Evolutionary conservation across 2,329 filamentous ascomycete species (phyloP).

Genomic region (Exophiala lecanii-corni): DNA sequence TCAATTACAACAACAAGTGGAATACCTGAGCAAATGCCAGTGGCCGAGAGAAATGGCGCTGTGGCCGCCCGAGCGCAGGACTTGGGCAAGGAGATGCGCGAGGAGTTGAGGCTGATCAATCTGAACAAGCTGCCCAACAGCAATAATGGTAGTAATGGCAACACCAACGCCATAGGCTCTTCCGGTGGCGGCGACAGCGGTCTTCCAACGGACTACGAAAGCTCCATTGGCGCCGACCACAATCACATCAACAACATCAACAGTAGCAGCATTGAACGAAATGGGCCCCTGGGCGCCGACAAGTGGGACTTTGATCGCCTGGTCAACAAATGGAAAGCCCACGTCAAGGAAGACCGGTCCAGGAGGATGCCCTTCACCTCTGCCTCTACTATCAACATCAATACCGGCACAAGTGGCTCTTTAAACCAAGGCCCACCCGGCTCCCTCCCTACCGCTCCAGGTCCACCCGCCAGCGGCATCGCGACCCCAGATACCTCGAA

Average conservation of each 20-base stretch:
- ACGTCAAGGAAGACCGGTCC: constrained; percentile 33
- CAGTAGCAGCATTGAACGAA: not conserved
- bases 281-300: constrained; percentile 9
- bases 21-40: constrained; percentile 43
- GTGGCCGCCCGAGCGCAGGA: constrained; percentile 43
- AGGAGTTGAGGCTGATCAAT: constrained; percentile 19
- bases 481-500: too few relatives aligned
- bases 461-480: too few relatives aligned
- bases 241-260: constrained; percentile 10
- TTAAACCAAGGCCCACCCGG: too few relatives aligned
- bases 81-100: constrained; percentile 28
- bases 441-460: too few relatives aligned
- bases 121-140: constrained; percentile 12
- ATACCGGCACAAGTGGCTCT: too few relatives aligned
- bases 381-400: not conserved
- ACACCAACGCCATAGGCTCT: constrained; percentile 2
- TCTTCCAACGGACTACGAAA: constrained; percentile 3
- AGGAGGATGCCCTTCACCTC: constrained; percentile 11
- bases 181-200: constrained; percentile 7
- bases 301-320: constrained; percentile 47
- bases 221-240: not conserved
- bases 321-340: constrained; percentile 45
- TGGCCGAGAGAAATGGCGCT: constrained; percentile 47
- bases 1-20: constrained; percentile 45
- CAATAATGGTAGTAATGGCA: constrained; percentile 4